Evolutionary conservation across 2,329 filamentous ascomycete genomes (phyloP), one percentile per base, ranked within the genome.

Genomic region (Ceratocystis albifundus): DNA sequence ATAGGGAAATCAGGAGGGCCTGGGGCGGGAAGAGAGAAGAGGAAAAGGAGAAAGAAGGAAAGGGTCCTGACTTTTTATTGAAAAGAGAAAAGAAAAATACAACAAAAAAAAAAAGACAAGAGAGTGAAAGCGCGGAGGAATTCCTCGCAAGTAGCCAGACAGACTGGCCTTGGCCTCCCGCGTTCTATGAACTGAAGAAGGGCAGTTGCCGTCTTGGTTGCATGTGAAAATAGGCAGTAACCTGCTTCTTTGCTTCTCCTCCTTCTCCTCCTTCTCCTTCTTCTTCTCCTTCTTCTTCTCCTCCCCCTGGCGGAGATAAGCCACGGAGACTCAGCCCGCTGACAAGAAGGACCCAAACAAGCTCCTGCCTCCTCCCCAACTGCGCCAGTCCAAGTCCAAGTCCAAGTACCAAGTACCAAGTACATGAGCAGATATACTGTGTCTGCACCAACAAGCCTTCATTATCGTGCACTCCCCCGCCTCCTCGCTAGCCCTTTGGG

Each of bases 1-100:
- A 66, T 48, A 46, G 61, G 48, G 67, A 30, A 25, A 46, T 36
- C 32, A 67, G 63, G 68, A 62, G 69, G 63, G 64, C 69, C 65
- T 45, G 65, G 65, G 50, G 62, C 44, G 66, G 62, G 61, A 57
- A 32, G 65, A 53, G 65, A 57, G 32, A 45, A 61, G 44, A 67
- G 61, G 61, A 22, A 65, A 66, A 45, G 59, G 67, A 67, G 55
- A 62, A 64, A 44, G 45, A 48, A 15, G 20, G 6, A 62, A 62
- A 5, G 44, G 44, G 7, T n/a, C 20, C 41, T n/a, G 8, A 4
- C 5, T 6, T 15, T 28, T 15, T 28, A 30, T 8, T 15, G 22
- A 15, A 22, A 57, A 57, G 8, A 17, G 10, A 30, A 57, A 22
- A 17, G 10, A 30, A 57, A 22, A 28, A 57, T 36, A 36, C 8